phyloP scores from a whole-genome alignment of 257 asterid species.

The Solanum bukasovii region DNA sequence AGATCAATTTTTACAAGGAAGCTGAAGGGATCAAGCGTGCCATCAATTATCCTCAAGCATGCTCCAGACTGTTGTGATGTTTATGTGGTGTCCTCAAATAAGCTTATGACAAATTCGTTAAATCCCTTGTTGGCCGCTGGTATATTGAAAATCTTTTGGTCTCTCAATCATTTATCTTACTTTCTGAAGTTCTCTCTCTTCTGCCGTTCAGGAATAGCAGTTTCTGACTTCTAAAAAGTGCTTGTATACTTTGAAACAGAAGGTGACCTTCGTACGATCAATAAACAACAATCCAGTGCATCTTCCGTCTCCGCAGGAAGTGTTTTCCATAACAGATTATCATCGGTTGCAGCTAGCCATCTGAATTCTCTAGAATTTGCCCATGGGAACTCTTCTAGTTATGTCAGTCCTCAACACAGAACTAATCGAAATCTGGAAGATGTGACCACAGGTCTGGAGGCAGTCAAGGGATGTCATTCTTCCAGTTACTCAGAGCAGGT shows the following conservation, averaged over 20 bases:
- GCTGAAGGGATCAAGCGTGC: conserved; percentile 42
- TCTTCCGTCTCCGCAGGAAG: conserved; percentile 32
- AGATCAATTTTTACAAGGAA: conserved; percentile 27
- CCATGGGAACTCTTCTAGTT: conserved; percentile 5
- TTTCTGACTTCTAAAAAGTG: conserved; percentile 3
- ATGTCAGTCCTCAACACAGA: conserved; percentile 6
- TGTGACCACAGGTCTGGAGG: conserved; percentile 12
- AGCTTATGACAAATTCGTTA: conserved; percentile 37
- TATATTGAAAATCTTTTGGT: conserved; percentile 11
- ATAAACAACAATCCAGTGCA: conserved; percentile 15
- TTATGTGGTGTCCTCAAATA: conserved; percentile 45
- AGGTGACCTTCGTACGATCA: conserved; percentile 14
- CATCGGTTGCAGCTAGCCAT: conserved; percentile 16
- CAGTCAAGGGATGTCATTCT: conserved; percentile 18
- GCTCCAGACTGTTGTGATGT: conserved; percentile 55
- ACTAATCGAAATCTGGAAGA: conserved; percentile 18
- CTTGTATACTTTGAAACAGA: conserved; percentile 17
- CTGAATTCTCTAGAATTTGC: conserved; percentile 15
- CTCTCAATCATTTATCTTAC: background rate
- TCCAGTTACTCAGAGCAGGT: conserved; percentile 44
- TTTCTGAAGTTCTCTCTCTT: background rate
- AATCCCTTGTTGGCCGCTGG: conserved; percentile 38
- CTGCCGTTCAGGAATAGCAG: background rate
- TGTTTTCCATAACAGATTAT: conserved; percentile 10
- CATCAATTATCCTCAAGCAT: conserved; percentile 55